Evolutionary conservation across 805 yeast species (phyloP).

Genomic region (Starmerella tilneyi): DNA sequence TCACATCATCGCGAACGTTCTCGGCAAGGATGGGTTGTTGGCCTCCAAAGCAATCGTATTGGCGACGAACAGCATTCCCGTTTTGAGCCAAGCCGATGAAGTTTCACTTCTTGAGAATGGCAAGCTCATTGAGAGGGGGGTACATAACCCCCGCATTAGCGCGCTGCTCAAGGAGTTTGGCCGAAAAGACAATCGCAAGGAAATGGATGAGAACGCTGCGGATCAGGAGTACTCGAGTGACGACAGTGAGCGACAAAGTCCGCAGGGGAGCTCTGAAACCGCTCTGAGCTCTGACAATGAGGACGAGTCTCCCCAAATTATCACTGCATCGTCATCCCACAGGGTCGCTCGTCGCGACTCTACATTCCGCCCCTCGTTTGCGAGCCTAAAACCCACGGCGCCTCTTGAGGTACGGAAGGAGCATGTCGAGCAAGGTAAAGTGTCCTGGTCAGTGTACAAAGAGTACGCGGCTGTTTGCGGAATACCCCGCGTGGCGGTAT

Average conservation of each 20-base stretch:
- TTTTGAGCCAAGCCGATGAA: slow-evolving; percentile 60
- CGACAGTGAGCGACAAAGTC: neutral
- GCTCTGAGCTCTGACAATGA: neutral
- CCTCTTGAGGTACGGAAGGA: slow-evolving; percentile 41
- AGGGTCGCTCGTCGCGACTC: slow-evolving; percentile 21
- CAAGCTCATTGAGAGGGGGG: slow-evolving; percentile 32
- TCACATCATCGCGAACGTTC: slow-evolving; percentile 62
- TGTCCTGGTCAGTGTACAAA: slow-evolving; percentile 72
- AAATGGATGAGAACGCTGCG: neutral
- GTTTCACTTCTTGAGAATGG: slow-evolving; percentile 56
- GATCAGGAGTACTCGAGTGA: no score
- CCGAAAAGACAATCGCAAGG: slow-evolving; percentile 2
- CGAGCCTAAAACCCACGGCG: slow-evolving; percentile 37
- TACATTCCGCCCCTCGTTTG: slow-evolving; percentile 52
- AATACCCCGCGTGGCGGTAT: slow-evolving; percentile 49
- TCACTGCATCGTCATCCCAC: neutral
- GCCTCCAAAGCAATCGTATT: slow-evolving; percentile 62
- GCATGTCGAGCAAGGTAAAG: slow-evolving; percentile 86
- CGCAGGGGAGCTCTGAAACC: slow-evolving; percentile 1
- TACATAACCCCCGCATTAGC: slow-evolving; percentile 17
- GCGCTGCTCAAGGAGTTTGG: slow-evolving; percentile 23
- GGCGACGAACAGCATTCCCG: slow-evolving; percentile 81
- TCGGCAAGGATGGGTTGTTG: slow-evolving; percentile 71
- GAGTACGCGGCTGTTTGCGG: slow-evolving; percentile 86
- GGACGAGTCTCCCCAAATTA: slow-evolving; percentile 28